Evolutionary conservation across 177 flowering plant species (phyloP).

Genomic region (Vitis hybrid): DNA sequence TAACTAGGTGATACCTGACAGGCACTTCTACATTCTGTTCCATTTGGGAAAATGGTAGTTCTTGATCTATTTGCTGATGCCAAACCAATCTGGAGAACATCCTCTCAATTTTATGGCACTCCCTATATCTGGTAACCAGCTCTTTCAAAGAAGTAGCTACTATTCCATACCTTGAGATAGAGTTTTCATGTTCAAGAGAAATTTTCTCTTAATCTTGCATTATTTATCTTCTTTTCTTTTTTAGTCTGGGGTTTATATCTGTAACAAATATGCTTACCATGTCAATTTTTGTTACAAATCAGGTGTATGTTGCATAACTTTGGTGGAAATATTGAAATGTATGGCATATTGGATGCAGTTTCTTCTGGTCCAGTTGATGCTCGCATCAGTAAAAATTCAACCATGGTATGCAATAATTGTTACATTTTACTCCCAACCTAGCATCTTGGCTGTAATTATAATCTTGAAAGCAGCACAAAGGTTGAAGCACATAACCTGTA

Average conservation of each 20-base stretch:
- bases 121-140: conserved; percentile 79
- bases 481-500: too few relatives aligned
- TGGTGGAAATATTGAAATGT: conserved; percentile 82
- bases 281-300: conserved; percentile 6
- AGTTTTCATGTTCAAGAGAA: not conserved
- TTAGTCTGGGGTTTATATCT: too few relatives aligned
- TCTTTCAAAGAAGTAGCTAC: not conserved
- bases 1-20: conserved; percentile 29
- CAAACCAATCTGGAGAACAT: conserved; percentile 81
- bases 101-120: conserved; percentile 89
- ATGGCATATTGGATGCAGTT: conserved; percentile 63
- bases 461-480: too few relatives aligned
- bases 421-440: too few relatives aligned
- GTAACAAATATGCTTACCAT: not conserved
- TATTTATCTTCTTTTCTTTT: not conserved
- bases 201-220: not conserved
- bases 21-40: conserved; percentile 98
- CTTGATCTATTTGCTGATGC: conserved; percentile 98
- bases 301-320: conserved; percentile 84
- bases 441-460: too few relatives aligned
- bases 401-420: conserved; percentile 43
- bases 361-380: conserved; percentile 75
- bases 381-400: conserved; percentile 58
- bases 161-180: not conserved
- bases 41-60: conserved; percentile 95